A percentile compares a stretch with the other conserved stretches of the same genome.
Evolutionary conservation across 306 rosid species (phyloP).

Genomic region (Medicago lupulina): DNA sequence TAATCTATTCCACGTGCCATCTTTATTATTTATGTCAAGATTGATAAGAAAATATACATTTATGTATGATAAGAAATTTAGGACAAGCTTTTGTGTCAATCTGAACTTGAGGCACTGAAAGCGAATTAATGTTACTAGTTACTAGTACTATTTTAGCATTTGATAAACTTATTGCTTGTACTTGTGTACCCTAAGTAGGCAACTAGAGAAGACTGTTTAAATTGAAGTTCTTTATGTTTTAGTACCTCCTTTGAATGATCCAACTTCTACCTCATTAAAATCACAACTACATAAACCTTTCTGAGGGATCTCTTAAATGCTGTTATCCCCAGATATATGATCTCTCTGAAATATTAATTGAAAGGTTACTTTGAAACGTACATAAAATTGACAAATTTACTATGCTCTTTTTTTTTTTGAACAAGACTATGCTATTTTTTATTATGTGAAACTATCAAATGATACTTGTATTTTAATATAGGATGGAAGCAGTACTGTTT

Average conservation of each 20-base stretch:
- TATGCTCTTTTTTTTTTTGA: too few relatives aligned
- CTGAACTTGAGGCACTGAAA: slow-evolving; percentile 36
- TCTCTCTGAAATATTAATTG: too few relatives aligned
- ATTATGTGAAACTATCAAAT: too few relatives aligned
- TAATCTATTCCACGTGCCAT: slow-evolving; percentile 20
- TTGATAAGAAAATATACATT: slow-evolving; percentile 34
- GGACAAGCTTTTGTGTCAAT: slow-evolving; percentile 49
- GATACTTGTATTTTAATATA: too few relatives aligned
- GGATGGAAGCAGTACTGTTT: too few relatives aligned
- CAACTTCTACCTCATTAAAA: neutral
- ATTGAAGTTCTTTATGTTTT: slow-evolving; percentile 31
- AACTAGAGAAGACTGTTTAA: slow-evolving; percentile 39
- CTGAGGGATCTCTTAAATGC: too few relatives aligned
- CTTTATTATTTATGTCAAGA: slow-evolving; percentile 35
- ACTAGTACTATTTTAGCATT: slow-evolving; percentile 42
- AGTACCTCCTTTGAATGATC: neutral
- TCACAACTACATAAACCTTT: neutral
- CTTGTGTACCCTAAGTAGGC: slow-evolving; percentile 40
- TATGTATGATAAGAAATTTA: slow-evolving; percentile 42
- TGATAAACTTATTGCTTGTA: slow-evolving; percentile 44
- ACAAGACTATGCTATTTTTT: too few relatives aligned
- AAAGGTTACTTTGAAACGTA: too few relatives aligned
- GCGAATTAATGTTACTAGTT: slow-evolving; percentile 36
- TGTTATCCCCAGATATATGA: too few relatives aligned
- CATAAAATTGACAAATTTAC: too few relatives aligned